Base-by-base conservation (phyloP, 768 basidiomycete genomes). In the Agrocybe pediades region DNA sequence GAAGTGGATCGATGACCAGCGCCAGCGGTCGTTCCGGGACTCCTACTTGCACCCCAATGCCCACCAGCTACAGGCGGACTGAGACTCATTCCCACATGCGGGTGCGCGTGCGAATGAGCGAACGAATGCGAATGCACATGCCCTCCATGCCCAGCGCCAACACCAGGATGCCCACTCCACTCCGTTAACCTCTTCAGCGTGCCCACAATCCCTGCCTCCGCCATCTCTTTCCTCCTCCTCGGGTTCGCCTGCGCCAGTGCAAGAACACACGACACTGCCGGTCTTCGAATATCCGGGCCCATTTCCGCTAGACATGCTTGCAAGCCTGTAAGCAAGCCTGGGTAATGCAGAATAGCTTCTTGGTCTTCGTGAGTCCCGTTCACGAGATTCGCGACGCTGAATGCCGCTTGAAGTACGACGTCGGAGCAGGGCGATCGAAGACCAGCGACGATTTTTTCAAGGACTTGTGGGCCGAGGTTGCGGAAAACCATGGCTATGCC, bases 351-450 rank as follows among this genome's bases (percentile, higher is more conserved):
- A 27, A 92, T 79, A 20, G 72, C 66, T 36, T 73, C 71, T 51
- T 85, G 86, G 41, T 81, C 76, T 15, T 70, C 65, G 0, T 75
- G 65, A 2, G 72, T 66, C 30, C 84, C 84, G 64, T 90, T 90
- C 29, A 83, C 77, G 13, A 92, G 72, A 65, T 92, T 91, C 0
- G 85, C 85, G 0, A 91, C 77, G 2, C 83, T 69, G 62, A 74
- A 82, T 0, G 86, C 78, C 0, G 87, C 84, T 64, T 79, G 61
- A 11, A 55, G 44, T 17, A 58, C 43, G 42, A 61, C 53, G 30
- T 59, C 51, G 2, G 49, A 30, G 47, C 78, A 77, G 0, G 74
- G 64, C 0, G 80, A 80, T 17, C 74, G 75, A 47, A 91, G 68
- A 2, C 81, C 81, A 0, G 62, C 49, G 0, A 78, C 74, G 9